Conservation (phyloP, 805 yeast genomes). For the Nakazawaea sp. region DNA sequence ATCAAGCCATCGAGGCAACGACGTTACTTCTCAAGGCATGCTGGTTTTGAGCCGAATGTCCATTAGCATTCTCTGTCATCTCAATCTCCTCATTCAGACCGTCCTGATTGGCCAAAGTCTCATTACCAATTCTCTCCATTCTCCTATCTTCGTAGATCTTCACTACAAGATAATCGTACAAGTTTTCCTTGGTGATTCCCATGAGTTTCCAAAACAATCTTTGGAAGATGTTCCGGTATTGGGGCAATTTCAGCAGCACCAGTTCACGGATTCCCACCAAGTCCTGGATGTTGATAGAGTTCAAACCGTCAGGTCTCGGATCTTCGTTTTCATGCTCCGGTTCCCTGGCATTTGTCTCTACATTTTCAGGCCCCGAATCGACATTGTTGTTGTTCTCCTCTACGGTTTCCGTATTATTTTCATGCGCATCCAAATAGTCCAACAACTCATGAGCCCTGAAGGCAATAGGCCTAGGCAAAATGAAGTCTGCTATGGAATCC, state of each 20-base stretch:
- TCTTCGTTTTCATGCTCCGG: neutral
- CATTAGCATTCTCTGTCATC: constrained; percentile 6
- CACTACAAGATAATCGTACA: constrained; percentile 47
- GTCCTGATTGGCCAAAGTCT: neutral
- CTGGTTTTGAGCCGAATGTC: no score
- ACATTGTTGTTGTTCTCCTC: constrained; percentile 1
- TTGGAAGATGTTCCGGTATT: constrained; percentile 24
- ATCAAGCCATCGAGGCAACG: no score
- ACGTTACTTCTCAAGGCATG: no score
- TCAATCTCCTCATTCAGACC: neutral
- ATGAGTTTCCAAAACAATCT: constrained; percentile 45
- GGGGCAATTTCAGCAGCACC: constrained; percentile 10
- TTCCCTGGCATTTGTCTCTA: neutral
- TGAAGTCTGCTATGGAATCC: constrained; percentile 13
- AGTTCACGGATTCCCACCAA: constrained; percentile 13
- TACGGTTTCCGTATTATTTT: neutral
- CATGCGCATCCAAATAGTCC: constrained; percentile 15
- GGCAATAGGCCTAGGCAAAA: constrained; percentile 18
- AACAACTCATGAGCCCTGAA: constrained; percentile 20
- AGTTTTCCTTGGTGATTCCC: constrained; percentile 44
- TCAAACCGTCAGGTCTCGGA: neutral
- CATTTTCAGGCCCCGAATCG: no score
- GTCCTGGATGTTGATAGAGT: constrained; percentile 8
- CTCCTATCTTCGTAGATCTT: constrained; percentile 23
- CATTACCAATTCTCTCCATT: constrained; percentile 13